These are phyloP conservation scores for Podospora tetraspora DNA, from an alignment of 495 filamentous ascomycete species.

Conservation along the genomic window DNA sequence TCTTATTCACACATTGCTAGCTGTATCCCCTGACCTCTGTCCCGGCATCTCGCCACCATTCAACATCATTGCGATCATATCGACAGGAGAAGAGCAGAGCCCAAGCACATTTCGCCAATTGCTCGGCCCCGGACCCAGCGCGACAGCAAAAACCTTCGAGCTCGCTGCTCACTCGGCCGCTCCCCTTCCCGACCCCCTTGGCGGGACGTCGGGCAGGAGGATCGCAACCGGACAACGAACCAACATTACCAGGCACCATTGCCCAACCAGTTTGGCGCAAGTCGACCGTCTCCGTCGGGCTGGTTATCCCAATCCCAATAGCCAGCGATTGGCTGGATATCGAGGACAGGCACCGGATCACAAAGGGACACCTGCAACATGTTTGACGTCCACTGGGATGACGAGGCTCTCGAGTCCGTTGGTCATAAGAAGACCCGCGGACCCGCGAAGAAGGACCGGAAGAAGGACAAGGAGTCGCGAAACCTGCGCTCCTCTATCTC, in stretches of 20 bases:
- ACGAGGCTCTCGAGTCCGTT: constrained; percentile 41
- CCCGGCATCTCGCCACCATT: neutral
- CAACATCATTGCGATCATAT: neutral
- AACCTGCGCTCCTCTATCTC: constrained; percentile 30
- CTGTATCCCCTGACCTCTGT: neutral
- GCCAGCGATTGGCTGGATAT: neutral
- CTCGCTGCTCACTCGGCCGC: neutral
- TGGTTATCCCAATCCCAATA: neutral
- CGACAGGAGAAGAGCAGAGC: neutral
- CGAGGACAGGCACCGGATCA: neutral
- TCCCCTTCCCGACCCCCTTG: neutral
- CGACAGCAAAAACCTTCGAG: neutral
- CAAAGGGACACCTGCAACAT: constrained; percentile 24
- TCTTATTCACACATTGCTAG: neutral
- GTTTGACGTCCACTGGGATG: constrained; percentile 51
- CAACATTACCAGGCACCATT: neutral
- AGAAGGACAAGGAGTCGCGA: constrained; percentile 27
- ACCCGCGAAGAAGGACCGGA: constrained; percentile 35
- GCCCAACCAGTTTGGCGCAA: neutral
- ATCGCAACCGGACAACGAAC: neutral
- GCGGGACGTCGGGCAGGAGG: neutral
- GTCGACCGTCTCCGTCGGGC: neutral
- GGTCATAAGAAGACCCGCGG: constrained; percentile 36
- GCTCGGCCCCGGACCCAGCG: neutral
- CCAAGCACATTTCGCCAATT: neutral